Base-by-base conservation (phyloP, 2,329 filamentous ascomycete genomes). In the Colletotrichum filicis region DNA sequence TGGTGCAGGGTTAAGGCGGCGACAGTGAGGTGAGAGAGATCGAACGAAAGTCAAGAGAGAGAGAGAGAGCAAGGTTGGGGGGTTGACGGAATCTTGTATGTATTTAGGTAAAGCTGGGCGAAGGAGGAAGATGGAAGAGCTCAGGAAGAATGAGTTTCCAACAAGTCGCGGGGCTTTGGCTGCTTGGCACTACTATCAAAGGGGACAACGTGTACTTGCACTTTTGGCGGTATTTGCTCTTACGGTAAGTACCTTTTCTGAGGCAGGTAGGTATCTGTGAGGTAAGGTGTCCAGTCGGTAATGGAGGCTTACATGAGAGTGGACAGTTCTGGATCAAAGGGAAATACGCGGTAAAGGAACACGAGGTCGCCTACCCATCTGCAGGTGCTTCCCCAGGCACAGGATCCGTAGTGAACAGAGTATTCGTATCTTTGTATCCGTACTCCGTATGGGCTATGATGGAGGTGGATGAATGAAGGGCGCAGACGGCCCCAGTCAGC, bases 401-500 rank as follows among this genome's bases (percentile, higher is more conserved):
- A 11, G 42, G 6, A 42, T 42, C 37, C 37, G 37, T 42, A 42
- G 16, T 42, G 37, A 42, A 42, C 37, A 42, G 37, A 42, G 37
- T 42, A 8, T 42, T 42, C 37, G 16, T 19, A 42, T 35, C 32
- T 35, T 35, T 42, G 37, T 42, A 42, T 42, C 30, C 30, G 30
- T 11, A 32, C 8, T 32, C 30, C 30, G 30, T 42, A 42, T 1
- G 12, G 35, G 12, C 9, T 37, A 37, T 37, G 12, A 35, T 35
- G 32, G 32, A 49, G 14, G 59, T 28, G 59, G 46, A 46, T n/a
- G 12, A 37, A 49, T 52, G 55, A 60, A 60, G 42, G 55, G 49
- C 49, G 66, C 52, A 55, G 35, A 64, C 9, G 68, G 55, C 68
- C 59, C 62, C 68, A 70, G 61, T 59, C 61, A 70, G 62, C 68